Conservation (phyloP, 2,329 filamentous ascomycete species). For the Monosporascus sp. region DNA sequence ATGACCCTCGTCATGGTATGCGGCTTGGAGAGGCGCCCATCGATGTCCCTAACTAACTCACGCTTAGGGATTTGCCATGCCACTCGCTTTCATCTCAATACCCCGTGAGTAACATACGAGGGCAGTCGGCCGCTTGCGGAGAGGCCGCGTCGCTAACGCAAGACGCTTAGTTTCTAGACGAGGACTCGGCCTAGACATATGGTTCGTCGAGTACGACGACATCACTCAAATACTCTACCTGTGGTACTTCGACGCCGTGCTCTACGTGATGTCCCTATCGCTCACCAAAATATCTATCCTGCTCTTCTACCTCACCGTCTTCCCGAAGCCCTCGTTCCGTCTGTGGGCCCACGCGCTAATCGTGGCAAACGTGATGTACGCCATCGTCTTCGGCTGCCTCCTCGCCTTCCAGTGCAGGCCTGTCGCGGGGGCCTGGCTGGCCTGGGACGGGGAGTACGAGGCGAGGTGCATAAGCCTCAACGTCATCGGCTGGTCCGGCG, state of each 20-base stretch:
- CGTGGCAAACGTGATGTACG: constrained; percentile 12
- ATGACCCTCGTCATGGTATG: constrained; percentile 8
- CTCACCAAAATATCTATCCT: constrained; percentile 21
- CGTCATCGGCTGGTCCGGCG: constrained; percentile 13
- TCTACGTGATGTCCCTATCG: constrained; percentile 13
- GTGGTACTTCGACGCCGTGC: constrained; percentile 13
- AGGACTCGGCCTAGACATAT: constrained; percentile 34
- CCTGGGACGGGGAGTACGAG: constrained; percentile 14
- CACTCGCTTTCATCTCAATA: constrained; percentile 5
- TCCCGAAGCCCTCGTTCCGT: constrained; percentile 9
- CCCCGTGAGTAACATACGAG: constrained; percentile 5
- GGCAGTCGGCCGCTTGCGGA: too few species aligned
- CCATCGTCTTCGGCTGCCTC: constrained; percentile 11
- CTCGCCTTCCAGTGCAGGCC: constrained; percentile 16
- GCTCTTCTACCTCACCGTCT: constrained; percentile 20
- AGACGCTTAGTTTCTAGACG: constrained; percentile 23
- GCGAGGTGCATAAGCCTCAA: constrained; percentile 14
- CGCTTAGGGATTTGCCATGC: constrained; percentile 4
- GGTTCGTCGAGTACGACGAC: constrained; percentile 31
- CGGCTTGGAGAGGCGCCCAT: too few species aligned
- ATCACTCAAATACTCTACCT: constrained; percentile 31
- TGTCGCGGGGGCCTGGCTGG: constrained; percentile 13
- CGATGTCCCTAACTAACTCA: neutral
- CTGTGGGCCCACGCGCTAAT: constrained; percentile 11
- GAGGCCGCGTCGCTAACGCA: neutral